Conservation (phyloP, 2,329 filamentous ascomycete species). For the Exophiala oligosperma region DNA sequence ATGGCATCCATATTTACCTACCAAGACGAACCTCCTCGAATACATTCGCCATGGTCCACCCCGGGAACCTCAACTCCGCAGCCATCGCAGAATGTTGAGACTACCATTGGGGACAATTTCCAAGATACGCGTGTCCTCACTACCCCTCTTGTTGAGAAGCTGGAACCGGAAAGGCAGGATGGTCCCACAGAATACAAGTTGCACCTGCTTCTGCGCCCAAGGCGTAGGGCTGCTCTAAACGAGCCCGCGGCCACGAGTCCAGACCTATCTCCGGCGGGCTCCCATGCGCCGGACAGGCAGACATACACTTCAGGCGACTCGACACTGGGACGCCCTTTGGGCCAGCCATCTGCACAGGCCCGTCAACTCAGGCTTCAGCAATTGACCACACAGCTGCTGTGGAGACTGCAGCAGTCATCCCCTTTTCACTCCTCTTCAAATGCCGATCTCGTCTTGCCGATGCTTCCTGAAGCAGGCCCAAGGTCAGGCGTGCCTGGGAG, state of each 20-base stretch:
- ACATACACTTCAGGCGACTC: slow-evolving; percentile 17
- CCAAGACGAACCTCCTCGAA: slow-evolving; percentile 80
- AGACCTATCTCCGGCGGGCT: slow-evolving; percentile 33
- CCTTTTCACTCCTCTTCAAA: slow-evolving; percentile 83
- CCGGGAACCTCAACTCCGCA: slow-evolving; percentile 49
- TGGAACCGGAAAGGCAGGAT: slow-evolving; percentile 89
- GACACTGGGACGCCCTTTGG: slow-evolving; percentile 35
- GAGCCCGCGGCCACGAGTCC: slow-evolving; percentile 54
- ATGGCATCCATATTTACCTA: slow-evolving; percentile 96
- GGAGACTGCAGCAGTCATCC: slow-evolving; percentile 92
- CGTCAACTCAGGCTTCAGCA: slow-evolving; percentile 85
- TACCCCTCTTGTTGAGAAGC: slow-evolving; percentile 42
- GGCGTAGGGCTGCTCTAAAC: slow-evolving; percentile 70
- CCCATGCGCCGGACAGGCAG: slow-evolving; percentile 30
- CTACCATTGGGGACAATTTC: slow-evolving; percentile 41
- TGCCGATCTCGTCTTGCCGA: slow-evolving; percentile 71
- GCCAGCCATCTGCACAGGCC: slow-evolving; percentile 61
- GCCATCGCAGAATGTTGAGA: slow-evolving; percentile 27
- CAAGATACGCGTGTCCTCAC: slow-evolving; percentile 58
- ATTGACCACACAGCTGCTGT: slow-evolving; percentile 89
- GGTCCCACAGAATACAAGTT: slow-evolving; percentile 97
- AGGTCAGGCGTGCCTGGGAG: slow-evolving; percentile 59
- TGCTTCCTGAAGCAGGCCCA: slow-evolving; percentile 64
- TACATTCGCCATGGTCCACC: slow-evolving; percentile 85
- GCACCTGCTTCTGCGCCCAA: slow-evolving; percentile 78